A percentile compares a stretch with the other conserved stretches of the same genome.
phyloP scores from a whole-genome alignment of 768 basidiomycete species.

The Suillus tomentosus region DNA sequence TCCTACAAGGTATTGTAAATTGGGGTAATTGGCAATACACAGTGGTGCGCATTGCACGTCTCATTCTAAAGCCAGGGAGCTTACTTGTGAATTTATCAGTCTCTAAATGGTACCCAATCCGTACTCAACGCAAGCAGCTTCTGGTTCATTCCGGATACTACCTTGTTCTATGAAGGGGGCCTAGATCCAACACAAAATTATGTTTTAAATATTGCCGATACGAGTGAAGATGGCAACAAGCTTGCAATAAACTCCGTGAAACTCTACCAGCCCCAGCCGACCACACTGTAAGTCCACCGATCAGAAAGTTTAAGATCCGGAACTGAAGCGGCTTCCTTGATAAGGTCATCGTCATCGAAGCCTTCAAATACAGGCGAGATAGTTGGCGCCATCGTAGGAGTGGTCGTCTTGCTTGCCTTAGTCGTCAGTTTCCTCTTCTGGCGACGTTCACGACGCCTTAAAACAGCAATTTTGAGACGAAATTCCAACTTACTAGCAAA shows the following conservation, averaged over 20 bases:
- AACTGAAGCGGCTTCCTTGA: neutral
- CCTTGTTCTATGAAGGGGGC: conserved; percentile 17
- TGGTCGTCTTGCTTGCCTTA: conserved; percentile 12
- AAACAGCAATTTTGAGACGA: neutral
- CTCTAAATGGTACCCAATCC: conserved; percentile 12
- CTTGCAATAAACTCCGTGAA: conserved; percentile 19
- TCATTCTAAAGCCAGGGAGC: neutral
- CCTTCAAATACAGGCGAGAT: conserved; percentile 20
- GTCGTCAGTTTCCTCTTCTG: conserved; percentile 10
- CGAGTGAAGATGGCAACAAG: conserved; percentile 10
- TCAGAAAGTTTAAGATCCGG: neutral
- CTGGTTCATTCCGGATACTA: conserved; percentile 27
- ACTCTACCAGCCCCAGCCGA: conserved; percentile 14
- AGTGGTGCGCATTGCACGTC: conserved; percentile 20
- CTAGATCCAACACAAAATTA: conserved; percentile 16
- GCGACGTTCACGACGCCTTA: conserved; percentile 7
- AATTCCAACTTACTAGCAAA: neutral
- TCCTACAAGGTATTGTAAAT: conserved; percentile 20
- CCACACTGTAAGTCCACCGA: conserved; percentile 6
- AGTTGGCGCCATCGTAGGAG: conserved; percentile 20
- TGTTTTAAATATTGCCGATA: conserved; percentile 16
- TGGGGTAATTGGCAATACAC: conserved; percentile 28
- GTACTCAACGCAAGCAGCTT: conserved; percentile 20
- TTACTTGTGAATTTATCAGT: neutral
- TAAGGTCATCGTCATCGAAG: conserved; percentile 3